These are phyloP conservation scores for Neurospora africana DNA, from an alignment of 495 filamentous ascomycete species.

Conservation along the genomic window DNA sequence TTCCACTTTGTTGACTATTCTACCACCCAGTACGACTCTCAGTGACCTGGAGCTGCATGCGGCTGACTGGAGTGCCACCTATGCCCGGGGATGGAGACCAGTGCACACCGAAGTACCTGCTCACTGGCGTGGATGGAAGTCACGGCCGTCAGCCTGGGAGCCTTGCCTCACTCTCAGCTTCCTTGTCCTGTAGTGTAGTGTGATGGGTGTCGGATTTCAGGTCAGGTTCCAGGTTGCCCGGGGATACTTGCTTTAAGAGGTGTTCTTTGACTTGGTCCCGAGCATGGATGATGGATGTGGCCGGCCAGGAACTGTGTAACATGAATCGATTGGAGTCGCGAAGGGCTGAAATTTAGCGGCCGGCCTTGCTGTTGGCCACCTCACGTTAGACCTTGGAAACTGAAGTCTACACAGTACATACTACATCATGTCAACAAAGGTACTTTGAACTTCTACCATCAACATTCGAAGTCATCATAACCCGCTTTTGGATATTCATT, in stretches of 20 bases:
- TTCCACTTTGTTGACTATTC: slow-evolving; percentile 4
- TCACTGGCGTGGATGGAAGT: background rate
- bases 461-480: background rate
- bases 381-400: background rate
- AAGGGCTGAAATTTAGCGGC: background rate
- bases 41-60: background rate
- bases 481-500: background rate
- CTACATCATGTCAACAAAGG: background rate
- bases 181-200: background rate
- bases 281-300: background rate
- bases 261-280: background rate
- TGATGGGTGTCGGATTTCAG: background rate
- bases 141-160: background rate
- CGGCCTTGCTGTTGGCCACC: background rate
- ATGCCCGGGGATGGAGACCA: background rate
- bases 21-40: background rate
- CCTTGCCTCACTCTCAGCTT: background rate
- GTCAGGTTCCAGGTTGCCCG: background rate
- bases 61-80: background rate
- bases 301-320: background rate
- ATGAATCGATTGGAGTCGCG: background rate
- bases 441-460: background rate
- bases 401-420: background rate
- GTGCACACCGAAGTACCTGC: background rate
- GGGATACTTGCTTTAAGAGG: background rate